Base-by-base conservation (phyloP, 352 stramenopile genomes). In the Achlya hypogyna region DNA sequence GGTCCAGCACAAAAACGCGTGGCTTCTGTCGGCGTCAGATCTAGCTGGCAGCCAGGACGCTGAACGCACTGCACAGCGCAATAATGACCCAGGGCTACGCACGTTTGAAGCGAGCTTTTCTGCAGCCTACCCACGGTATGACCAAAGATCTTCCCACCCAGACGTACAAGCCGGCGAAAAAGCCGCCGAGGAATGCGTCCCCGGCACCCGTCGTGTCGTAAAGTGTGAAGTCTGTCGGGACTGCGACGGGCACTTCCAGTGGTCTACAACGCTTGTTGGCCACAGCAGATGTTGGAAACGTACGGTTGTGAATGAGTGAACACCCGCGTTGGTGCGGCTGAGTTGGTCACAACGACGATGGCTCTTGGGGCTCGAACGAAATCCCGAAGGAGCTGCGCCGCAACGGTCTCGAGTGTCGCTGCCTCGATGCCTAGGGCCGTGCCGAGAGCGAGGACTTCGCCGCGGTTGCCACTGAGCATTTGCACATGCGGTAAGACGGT, bases 111-210 rank as follows among this genome's bases (percentile, higher is more conserved):
- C 12, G 6, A 32, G 18, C 20, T 22, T n/a, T 63, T n/a, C 40
- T 63, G 25, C 53, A 38, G 22, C 53, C 53, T 34, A n/a, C 42
- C 16, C 10, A n/a, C 1, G 9, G 18, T 43, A 51, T 14, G 9
- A 8, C 35, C n/a, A 43, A 45, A 49, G 29, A 54, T 54, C 6
- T 28, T 54, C 6, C 12, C 23, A 34, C 6, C 29, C 29, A 60
- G 22, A 27, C 51, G 23, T 58, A 67, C 60, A 67, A 18, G 29
- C 42, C 60, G 14, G 60, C 42, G 20, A 67, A 56, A 53, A 67
- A 67, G 12, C 60, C 60, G 6, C 60, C 60, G 22, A 67, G n/a
- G 47, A 67, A 56, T 25, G 60, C 60, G 40, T 67, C 60, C 0
- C 60, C 60, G n/a, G 60, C 60, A 12, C 60, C 60, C 4, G 35